Conservation (phyloP, 129 eudicot genomes). For the Mikania micrantha region DNA sequence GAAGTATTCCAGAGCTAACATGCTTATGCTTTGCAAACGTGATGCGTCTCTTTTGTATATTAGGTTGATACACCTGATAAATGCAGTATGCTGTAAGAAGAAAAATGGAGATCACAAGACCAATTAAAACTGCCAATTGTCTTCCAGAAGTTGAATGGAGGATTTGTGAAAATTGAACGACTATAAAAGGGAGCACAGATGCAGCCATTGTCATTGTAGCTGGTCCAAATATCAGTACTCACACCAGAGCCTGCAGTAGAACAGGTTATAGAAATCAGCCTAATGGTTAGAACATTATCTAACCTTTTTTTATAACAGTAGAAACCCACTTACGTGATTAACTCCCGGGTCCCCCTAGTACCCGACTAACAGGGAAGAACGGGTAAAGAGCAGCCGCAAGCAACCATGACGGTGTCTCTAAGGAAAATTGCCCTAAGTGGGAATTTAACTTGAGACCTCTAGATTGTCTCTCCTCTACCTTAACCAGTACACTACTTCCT, state of each 20-base stretch:
- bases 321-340: too few species aligned
- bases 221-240: constrained; percentile 74
- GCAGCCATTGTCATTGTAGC: constrained; percentile 70
- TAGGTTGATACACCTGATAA: constrained; percentile 77
- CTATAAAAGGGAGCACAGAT: constrained; percentile 60
- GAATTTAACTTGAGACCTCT: too few species aligned
- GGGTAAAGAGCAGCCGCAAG: too few species aligned
- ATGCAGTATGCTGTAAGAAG: constrained; percentile 68
- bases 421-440: too few species aligned
- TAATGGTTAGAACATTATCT: neutral
- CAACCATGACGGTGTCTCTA: too few species aligned
- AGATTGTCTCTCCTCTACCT: too few species aligned
- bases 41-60: constrained; percentile 56
- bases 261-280: neutral
- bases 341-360: too few species aligned
- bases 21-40: constrained; percentile 65
- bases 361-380: too few species aligned
- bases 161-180: constrained; percentile 64
- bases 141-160: constrained; percentile 57
- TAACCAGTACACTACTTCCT: too few species aligned
- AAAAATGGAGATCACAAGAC: constrained; percentile 40
- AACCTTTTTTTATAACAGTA: too few species aligned
- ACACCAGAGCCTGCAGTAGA: constrained; percentile 67
- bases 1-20: constrained; percentile 49
- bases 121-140: constrained; percentile 57